These are phyloP conservation scores for Wakefieldia striispora DNA, from an alignment of 768 basidiomycete species.

Conservation along the genomic window DNA sequence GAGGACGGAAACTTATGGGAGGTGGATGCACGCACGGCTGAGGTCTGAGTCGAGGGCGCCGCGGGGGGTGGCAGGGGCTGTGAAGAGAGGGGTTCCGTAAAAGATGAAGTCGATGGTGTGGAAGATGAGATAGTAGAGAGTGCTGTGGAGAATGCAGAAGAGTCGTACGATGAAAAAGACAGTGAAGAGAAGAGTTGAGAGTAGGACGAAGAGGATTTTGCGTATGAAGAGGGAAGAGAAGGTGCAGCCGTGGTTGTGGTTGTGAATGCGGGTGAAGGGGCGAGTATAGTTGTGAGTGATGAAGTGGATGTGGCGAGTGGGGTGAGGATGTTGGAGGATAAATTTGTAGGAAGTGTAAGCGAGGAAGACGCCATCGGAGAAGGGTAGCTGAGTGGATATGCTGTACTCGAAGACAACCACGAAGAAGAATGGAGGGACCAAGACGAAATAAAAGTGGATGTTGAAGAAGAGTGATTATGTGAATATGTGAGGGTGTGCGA, in stretches of 20 bases:
- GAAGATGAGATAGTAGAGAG: not conserved
- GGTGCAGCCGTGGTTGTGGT: not conserved
- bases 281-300: not conserved
- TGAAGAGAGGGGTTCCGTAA: not conserved
- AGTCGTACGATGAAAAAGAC: not conserved
- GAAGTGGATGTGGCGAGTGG: not conserved
- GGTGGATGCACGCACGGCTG: not conserved
- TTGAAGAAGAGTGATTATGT: not conserved
- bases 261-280: not conserved
- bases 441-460: not conserved
- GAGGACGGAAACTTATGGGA: not conserved
- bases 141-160: not conserved
- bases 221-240: not conserved
- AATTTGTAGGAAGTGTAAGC: not conserved
- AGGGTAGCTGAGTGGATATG: not conserved
- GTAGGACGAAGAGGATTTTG: not conserved
- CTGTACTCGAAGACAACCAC: not conserved
- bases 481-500: not conserved
- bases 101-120: not conserved
- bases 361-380: not conserved
- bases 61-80: not conserved
- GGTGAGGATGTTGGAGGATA: not conserved
- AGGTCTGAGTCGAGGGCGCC: not conserved
- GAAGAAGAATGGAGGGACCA: not conserved
- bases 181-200: not conserved